phyloP scores from a whole-genome alignment of 2,329 filamentous ascomycete genomes.

The Esteya vermicola region DNA sequence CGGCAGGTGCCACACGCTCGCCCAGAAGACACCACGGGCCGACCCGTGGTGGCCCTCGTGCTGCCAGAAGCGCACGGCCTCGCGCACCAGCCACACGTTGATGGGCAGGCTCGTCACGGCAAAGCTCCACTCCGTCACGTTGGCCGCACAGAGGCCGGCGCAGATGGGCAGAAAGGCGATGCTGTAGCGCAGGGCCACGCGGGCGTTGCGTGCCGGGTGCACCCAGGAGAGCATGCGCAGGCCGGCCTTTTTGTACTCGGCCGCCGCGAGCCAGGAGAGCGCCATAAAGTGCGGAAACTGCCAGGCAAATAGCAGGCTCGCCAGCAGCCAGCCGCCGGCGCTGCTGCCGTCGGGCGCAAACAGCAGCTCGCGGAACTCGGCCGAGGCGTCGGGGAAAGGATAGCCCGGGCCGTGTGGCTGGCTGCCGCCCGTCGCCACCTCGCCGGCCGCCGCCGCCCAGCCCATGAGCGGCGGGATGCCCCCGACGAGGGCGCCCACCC shows the following conservation, averaged over 20 bases:
- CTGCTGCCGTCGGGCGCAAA: slow-evolving; percentile 47
- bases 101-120: slow-evolving; percentile 65
- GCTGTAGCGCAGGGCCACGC: slow-evolving; percentile 80
- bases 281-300: slow-evolving; percentile 98
- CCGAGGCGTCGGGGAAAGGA: too few species aligned
- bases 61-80: slow-evolving; percentile 72
- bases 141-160: slow-evolving; percentile 59
- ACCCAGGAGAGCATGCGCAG: slow-evolving; percentile 71
- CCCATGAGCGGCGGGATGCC: slow-evolving; percentile 95
- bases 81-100: slow-evolving; percentile 72
- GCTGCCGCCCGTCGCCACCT: slow-evolving; percentile 54
- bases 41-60: slow-evolving; percentile 64
- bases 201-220: slow-evolving; percentile 70
- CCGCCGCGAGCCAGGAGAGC: slow-evolving; percentile 72
- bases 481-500: slow-evolving; percentile 85
- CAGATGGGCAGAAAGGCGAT: slow-evolving; percentile 79
- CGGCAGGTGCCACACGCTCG: slow-evolving; percentile 91
- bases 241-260: slow-evolving; percentile 67
- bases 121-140: slow-evolving; percentile 78
- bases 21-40: slow-evolving; percentile 84
- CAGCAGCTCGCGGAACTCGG: slow-evolving; percentile 58
- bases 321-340: slow-evolving; percentile 78
- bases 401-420: too few species aligned
- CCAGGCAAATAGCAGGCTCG: slow-evolving; percentile 78
- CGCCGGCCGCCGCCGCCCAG: slow-evolving; percentile 87